Base-by-base conservation (phyloP, 371 early-diverging fungal species). In the Mortierella sp. region DNA sequence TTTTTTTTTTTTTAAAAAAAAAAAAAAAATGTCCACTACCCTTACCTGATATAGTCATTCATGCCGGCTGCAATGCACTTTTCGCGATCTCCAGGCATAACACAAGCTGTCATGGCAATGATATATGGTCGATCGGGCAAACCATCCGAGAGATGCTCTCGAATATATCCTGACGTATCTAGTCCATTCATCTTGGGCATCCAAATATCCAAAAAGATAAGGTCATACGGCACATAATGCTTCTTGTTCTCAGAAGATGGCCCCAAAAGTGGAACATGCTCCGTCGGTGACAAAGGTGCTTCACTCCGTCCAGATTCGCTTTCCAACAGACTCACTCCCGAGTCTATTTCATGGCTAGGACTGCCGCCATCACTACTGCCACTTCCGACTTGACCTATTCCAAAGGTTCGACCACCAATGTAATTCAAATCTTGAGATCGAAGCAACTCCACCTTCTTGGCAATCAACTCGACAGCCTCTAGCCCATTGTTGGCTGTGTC, bases 161-260 rank as follows among this genome's bases (percentile, higher is more conserved):
- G 83, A 28, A 87, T 86, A 44, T 81, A 83, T n/a, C 62, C 60
- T 2, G 85, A 60, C 0, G 85, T 84, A 56, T 84, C 86, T 12
- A 86, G 55, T 0, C 87, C 87, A 60, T 86, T 86, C 84, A 87
- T 84, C 72, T 83, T 83, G 29, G 87, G 87, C 87, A 87, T 86
- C 87, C 85, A 85, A 15, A 86, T 72, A 48, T 87, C 87, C 84
- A 86, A 81, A 57, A 87, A 83, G n/a, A 87, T 76, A 19, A 87
- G 46, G 25, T 86, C 84, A 45, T 80, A 81, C 0, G 84, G 82
- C 1, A 53, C 60, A 21, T 61, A 16, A 15, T 68, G 66, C 12
- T 52, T 45, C n/a, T 37, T 53, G 46, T 18, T 15, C 47, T 21
- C 63, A 15, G 57, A 23, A 21, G 18, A 23, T 4, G 64, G 4